Percentiles rank a stretch among this genome's conserved stretches.
Conservation (phyloP, 495 filamentous ascomycete species). For the Penicillium crystallinum region DNA sequence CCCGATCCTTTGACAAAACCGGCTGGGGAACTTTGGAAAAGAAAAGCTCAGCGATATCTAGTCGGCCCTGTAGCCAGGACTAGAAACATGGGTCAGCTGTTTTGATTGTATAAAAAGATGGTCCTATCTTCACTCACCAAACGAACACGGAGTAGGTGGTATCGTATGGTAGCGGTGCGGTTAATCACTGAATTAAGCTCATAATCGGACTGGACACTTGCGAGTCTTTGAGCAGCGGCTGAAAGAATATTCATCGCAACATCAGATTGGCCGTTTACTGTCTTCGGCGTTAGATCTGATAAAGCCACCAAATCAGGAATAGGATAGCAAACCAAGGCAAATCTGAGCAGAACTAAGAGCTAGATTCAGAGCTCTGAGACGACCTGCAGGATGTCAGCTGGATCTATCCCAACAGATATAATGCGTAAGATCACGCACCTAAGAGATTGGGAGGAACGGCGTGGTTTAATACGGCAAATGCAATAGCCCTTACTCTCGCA, state of each 20-base stretch:
- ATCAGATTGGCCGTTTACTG: constrained; percentile 49
- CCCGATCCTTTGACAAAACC: constrained; percentile 38
- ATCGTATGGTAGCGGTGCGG: constrained; percentile 41
- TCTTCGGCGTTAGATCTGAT: constrained; percentile 15
- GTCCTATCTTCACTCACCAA: constrained; percentile 44
- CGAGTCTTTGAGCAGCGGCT: constrained; percentile 59
- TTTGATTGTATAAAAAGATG: not conserved
- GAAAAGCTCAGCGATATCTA: constrained; percentile 74
- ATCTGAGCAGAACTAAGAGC: constrained; percentile 55
- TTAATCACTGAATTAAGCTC: constrained; percentile 10
- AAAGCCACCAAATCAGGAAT: not conserved
- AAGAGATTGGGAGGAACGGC: constrained; percentile 23
- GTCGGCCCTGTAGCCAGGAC: constrained; percentile 65
- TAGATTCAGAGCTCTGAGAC: constrained; percentile 56
- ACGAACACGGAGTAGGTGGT: constrained; percentile 62
- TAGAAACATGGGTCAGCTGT: constrained; percentile 23
- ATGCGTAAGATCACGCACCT: not conserved
- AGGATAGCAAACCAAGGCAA: not conserved
- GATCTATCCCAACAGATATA: not conserved
- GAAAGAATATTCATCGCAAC: constrained; percentile 56
- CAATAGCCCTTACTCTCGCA: constrained; percentile 41
- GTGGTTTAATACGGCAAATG: constrained; percentile 63
- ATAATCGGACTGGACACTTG: constrained; percentile 41
- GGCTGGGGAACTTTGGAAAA: constrained; percentile 53
- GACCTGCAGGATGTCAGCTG: constrained; percentile 24